Base-by-base conservation (phyloP, 768 basidiomycete species). In the Leccinellum albellum region DNA sequence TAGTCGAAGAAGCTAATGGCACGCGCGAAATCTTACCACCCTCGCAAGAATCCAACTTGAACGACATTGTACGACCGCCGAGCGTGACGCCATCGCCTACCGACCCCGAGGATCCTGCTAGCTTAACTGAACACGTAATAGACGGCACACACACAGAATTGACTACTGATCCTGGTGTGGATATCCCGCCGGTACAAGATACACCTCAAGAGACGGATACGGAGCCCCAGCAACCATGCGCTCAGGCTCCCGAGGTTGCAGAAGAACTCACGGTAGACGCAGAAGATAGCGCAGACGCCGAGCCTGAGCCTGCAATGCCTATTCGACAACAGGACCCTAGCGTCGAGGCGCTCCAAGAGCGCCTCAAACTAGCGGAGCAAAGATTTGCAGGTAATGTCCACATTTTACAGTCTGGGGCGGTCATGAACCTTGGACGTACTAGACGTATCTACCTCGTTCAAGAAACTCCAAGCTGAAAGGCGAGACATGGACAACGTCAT, bases 361-460 rank as follows among this genome's bases (percentile, higher is more conserved):
- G 83, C 44, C 73, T 94, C 56, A 85, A 80, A 66, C 75, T 87
- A 35, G 80, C 91, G 3, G 89, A 93, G 63, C 84, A 89, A 67
- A 79, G 86, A n/a, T 91, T 93, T 65, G 63, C 84, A 59, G 89
- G 91, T 87, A 67, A 58, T 70, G 23, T 47, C 35, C 17, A 55
- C 32, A 24, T 48, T n/a, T 31, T 52, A 17, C 56, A 29, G 9
- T 50, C 51, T 35, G n/a, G 29, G 46, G 35, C 32, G 21, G 10
- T 28, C 46, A 31, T 60, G 50, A 55, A 51, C 58, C 14, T 53
- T 37, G 23, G 23, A 10, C 46, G 53, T 64, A 51, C n/a, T 50
- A 93, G 91, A 91, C 66, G 82, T 93, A 3, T 89, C 90, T 10
- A 81, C 77, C 4, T 90, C 91, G 12, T 90, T 88, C 75, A 86